Evolutionary conservation across 495 filamentous ascomycete species (phyloP).

Genomic region (Penicillium antarcticum): DNA sequence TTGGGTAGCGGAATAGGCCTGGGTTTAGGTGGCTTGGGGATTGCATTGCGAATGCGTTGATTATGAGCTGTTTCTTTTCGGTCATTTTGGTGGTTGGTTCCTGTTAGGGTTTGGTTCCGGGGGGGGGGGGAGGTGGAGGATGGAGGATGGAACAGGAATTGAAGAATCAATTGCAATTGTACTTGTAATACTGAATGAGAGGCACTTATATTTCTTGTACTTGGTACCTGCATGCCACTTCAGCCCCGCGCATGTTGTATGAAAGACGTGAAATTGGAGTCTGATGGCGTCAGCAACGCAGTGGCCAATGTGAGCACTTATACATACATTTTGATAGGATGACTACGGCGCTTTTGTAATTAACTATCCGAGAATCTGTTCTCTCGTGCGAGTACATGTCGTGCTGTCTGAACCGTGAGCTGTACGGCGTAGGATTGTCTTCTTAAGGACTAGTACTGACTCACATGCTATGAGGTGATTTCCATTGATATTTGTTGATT

Average conservation of each 20-base stretch:
- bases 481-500: no score
- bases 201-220: conserved; percentile 3
- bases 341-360: no score
- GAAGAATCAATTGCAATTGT: background rate
- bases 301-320: background rate
- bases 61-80: conserved; percentile 47
- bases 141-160: background rate
- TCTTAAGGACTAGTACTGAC: no score
- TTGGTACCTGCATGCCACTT: conserved; percentile 2
- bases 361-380: no score
- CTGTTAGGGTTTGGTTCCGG: background rate
- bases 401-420: no score
- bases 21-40: conserved; percentile 49
- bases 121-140: background rate
- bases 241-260: conserved; percentile 13
- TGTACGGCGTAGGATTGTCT: no score
- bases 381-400: no score
- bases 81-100: conserved; percentile 12
- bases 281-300: conserved; percentile 26
- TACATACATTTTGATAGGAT: no score
- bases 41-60: conserved; percentile 57
- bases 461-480: no score
- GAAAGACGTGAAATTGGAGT: conserved; percentile 27
- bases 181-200: background rate
- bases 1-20: conserved; percentile 46